These are phyloP conservation scores for Trematosphaeria pertusa DNA, from an alignment of 2,329 filamentous ascomycete species.

Conservation along the genomic window DNA sequence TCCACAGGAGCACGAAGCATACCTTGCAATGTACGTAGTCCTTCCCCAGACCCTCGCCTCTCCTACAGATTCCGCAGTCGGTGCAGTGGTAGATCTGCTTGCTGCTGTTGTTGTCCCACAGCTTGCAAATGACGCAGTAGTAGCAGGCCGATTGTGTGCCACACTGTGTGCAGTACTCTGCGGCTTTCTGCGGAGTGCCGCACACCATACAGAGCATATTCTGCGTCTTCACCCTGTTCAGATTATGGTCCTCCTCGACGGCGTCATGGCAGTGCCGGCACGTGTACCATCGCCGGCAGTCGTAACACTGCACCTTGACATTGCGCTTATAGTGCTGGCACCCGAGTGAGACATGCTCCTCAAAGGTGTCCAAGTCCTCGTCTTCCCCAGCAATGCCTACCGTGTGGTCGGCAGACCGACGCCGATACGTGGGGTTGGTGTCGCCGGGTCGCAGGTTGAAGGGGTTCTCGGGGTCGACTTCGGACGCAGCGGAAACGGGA, in stretches of 20 bases:
- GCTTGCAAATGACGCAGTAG: conserved; percentile 92
- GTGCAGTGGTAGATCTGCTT: conserved; percentile 96
- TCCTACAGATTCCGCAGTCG: conserved; percentile 94
- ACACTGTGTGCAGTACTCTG: conserved; percentile 79
- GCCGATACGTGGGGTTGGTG: conserved; percentile 39
- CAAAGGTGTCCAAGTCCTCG: conserved; percentile 58
- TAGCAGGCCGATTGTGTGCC: conserved; percentile 82
- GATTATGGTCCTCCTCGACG: conserved; percentile 78
- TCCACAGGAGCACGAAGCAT: conserved; percentile 27
- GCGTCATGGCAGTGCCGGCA: conserved; percentile 94
- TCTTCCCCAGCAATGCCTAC: conserved; percentile 54
- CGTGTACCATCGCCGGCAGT: conserved; percentile 90
- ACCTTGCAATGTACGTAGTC: conserved; percentile 99
- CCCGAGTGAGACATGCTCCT: conserved; percentile 64
- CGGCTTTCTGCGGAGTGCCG: conserved; percentile 80
- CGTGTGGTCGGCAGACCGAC: conserved; percentile 18
- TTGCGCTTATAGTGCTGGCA: conserved; percentile 95
- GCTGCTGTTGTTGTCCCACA: conserved; percentile 92
- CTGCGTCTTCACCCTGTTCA: conserved; percentile 83
- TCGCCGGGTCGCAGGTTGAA: conserved; percentile 45
- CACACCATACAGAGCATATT: conserved; percentile 99
- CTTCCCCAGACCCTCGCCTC: conserved; percentile 89
- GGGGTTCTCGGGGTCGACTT: conserved; percentile 41
- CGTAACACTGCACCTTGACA: conserved; percentile 92
- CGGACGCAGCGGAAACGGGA: conserved; percentile 41